A percentile compares a stretch with the other conserved stretches of the same genome.
phyloP scores from a whole-genome alignment of 176 grass and related monocot species.

The Alloteropsis semialata region DNA sequence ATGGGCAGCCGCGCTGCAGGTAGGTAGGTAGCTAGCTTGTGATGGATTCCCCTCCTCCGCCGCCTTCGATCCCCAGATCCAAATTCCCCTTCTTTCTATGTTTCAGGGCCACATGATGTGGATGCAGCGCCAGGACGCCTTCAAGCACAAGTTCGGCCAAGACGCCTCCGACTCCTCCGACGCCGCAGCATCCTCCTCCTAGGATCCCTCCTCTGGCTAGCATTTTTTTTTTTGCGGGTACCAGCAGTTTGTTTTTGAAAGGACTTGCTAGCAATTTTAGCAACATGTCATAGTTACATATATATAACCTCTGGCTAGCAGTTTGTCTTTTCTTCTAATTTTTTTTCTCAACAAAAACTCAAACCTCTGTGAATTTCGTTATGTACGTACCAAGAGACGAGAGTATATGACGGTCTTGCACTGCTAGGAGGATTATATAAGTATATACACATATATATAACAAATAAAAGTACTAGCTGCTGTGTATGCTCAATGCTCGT shows the following conservation, averaged over 20 bases:
- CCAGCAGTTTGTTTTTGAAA: too few relatives aligned
- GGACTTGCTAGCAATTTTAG: too few relatives aligned
- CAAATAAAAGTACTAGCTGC: too few relatives aligned
- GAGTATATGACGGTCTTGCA: too few relatives aligned
- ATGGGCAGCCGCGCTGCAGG: slow-evolving; percentile 85
- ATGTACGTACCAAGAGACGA: too few relatives aligned
- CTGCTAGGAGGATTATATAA: too few relatives aligned
- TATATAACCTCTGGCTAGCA: background rate
- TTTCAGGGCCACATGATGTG: slow-evolving; percentile 84
- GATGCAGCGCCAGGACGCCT: slow-evolving; percentile 75
- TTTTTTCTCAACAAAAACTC: background rate
- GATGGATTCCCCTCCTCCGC: background rate
- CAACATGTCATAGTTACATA: too few relatives aligned
- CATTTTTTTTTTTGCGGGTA: too few relatives aligned
- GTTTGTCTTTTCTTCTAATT: background rate
- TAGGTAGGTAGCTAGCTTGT: background rate
- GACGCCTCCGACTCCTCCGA: background rate
- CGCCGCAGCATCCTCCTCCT: background rate
- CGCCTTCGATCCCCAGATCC: background rate
- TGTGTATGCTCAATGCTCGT: too few relatives aligned
- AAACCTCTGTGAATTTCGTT: too few relatives aligned
- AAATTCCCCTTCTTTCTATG: background rate
- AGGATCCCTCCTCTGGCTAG: background rate
- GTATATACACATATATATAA: too few relatives aligned
- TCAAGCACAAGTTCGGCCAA: slow-evolving; percentile 73